Base-by-base conservation (phyloP, 1,284 basidiomycete species). In the Cutaneotrichosporon curvatum region DNA sequence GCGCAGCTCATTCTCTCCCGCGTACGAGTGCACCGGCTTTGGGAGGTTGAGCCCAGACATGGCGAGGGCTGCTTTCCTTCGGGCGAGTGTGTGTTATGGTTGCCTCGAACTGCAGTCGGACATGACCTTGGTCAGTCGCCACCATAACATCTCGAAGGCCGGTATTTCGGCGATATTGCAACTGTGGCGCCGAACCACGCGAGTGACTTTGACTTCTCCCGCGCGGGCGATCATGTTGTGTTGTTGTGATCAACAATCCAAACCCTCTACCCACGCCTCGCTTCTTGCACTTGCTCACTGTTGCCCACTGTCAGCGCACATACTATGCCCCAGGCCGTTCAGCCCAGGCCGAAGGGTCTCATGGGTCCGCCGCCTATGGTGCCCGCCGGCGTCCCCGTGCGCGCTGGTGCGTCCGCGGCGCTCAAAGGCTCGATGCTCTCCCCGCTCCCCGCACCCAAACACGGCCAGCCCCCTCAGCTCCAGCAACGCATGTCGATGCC, bases 11-110 rank as follows among this genome's bases (percentile, higher is more conserved):
- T 68, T 66, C 53, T 71, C 62, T 8, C 65, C 67, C 20, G 66
- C 64, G 44, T 66, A 66, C 18, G 60, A 53, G 53, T 72, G 62
- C 23, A 70, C 64, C 4, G 71, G 70, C 40, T 67, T 67, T 19
- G 70, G 70, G 23, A 72, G 61, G 54, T 63, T 65, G 53, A 71
- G 60, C 3, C 65, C 56, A 28, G 25, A 28, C 65, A 63, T 67
- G 25, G 25, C 25, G 25, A 28, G 25, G 25, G 7, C 25, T 28
- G 25, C 25, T 28, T 28, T 28, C 25, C 25, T 7, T 12, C 25
- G 25, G 16, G 38, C 22, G 31, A 34, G 18, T 12, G 3, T 34
- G 6, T 21, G 4, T 19, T 35, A 18, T 11, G 16, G 8, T 9
- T 35, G 15, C n/a, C 31, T 32, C 31, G 16, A 35, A n/a, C 18